Conservation (phyloP, 768 basidiomycete genomes). For the Gymnopilus dilepis region DNA sequence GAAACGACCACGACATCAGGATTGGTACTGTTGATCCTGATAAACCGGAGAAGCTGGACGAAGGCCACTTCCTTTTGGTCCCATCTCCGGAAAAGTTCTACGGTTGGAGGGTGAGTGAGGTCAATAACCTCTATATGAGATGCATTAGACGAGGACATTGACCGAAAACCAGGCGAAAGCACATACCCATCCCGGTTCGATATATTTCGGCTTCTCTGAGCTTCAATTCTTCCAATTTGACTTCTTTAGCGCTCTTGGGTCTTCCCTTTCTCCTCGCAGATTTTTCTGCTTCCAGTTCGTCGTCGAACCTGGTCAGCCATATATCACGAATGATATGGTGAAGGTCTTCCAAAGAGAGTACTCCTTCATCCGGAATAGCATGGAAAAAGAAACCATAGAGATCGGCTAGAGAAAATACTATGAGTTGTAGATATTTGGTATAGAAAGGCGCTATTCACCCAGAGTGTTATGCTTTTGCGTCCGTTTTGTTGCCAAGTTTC, state of each 20-base stretch:
- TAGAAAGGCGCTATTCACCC: constrained; percentile 42
- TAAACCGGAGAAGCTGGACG: constrained; percentile 72
- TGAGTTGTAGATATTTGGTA: constrained; percentile 4
- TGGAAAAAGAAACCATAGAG: constrained; percentile 79
- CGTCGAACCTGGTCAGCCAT: constrained; percentile 78
- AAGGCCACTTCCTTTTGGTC: constrained; percentile 77
- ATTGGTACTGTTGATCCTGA: constrained; percentile 70
- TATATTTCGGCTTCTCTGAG: constrained; percentile 73
- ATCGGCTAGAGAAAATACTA: constrained; percentile 51
- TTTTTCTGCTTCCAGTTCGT: constrained; percentile 65
- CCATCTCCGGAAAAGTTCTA: constrained; percentile 77
- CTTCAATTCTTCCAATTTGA: constrained; percentile 72
- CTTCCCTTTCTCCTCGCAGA: constrained; percentile 71
- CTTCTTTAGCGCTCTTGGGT: constrained; percentile 73
- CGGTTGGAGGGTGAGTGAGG: constrained; percentile 72
- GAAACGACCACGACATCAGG: constrained; percentile 56
- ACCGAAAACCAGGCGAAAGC: not conserved
- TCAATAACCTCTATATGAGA: constrained; percentile 70
- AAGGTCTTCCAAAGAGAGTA: constrained; percentile 65
- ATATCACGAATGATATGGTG: constrained; percentile 67
- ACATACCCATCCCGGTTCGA: constrained; percentile 80
- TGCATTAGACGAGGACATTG: constrained; percentile 3
- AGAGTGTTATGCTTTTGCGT: constrained; percentile 58
- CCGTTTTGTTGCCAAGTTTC: constrained; percentile 58
- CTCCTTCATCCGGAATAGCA: constrained; percentile 64